Evolutionary conservation across 495 filamentous ascomycete genomes (phyloP).

Genomic region (Aspergillus bertholletiae): DNA sequence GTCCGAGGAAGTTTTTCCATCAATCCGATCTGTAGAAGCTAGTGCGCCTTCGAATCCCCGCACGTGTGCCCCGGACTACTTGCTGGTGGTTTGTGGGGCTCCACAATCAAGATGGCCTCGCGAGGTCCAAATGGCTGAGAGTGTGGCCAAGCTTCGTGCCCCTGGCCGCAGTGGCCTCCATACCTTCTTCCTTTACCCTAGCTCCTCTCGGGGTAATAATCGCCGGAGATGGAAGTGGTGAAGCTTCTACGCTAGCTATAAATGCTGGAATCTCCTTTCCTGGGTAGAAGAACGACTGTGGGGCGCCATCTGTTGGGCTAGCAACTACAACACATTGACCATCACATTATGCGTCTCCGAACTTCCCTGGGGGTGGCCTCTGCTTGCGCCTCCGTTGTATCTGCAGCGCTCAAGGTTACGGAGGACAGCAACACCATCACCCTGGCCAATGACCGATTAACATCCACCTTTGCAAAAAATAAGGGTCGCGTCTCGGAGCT

Average conservation of each 20-base stretch:
- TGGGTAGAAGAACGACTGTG: background rate
- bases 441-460: constrained; percentile 47
- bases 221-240: background rate
- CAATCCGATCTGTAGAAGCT: constrained; percentile 2
- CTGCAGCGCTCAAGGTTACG: constrained; percentile 20
- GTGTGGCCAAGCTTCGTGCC: background rate
- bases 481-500: constrained; percentile 40
- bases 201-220: background rate
- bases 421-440: constrained; percentile 26
- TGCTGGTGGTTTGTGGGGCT: constrained; percentile 6
- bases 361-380: constrained; percentile 2
- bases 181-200: background rate
- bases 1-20: constrained; percentile 19
- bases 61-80: constrained; percentile 19
- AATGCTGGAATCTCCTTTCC: background rate
- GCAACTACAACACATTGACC: too few relatives aligned
- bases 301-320: background rate
- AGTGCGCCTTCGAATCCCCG: constrained; percentile 19
- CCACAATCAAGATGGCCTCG: background rate
- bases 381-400: constrained; percentile 8
- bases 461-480: constrained; percentile 39
- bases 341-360: constrained; percentile 8
- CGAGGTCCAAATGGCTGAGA: background rate
- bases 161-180: background rate
- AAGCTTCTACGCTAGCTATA: background rate